Percentiles rank a stretch among this genome's conserved stretches.
Evolutionary conservation across 2,329 filamentous ascomycete genomes (phyloP).

Genomic region (Colletotrichum sp.): DNA sequence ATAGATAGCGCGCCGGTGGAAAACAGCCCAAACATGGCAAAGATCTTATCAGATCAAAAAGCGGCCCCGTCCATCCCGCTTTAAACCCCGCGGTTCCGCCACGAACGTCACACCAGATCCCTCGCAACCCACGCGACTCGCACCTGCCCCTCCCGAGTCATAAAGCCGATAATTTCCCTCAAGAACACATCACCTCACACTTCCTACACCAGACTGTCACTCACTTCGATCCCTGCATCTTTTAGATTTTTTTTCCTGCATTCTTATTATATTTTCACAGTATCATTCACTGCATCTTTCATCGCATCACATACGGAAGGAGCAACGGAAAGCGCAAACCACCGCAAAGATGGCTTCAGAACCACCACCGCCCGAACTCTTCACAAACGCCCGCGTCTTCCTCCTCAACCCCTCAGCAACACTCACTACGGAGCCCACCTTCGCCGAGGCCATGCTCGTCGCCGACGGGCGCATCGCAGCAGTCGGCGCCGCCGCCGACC

Average conservation of each 20-base stretch:
- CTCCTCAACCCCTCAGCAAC: slow-evolving; percentile 8
- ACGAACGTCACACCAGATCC: background rate
- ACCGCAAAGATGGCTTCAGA: background rate
- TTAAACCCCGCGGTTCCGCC: slow-evolving; percentile 13
- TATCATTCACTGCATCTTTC: background rate
- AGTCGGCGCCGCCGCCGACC: slow-evolving; percentile 10
- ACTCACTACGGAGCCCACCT: slow-evolving; percentile 18
- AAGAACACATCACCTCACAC: background rate
- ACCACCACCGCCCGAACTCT: slow-evolving; percentile 5
- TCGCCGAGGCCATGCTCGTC: slow-evolving; percentile 23
- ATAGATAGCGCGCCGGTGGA: background rate
- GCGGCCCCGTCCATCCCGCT: background rate
- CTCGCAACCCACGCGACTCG: background rate
- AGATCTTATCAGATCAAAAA: slow-evolving; percentile 16
- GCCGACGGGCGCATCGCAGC: slow-evolving; percentile 15
- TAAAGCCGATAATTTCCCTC: background rate
- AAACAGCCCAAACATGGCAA: background rate
- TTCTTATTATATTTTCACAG: background rate
- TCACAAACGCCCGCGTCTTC: slow-evolving; percentile 23
- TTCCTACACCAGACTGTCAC: background rate
- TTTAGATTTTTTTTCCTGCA: too few relatives aligned
- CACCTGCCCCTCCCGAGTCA: background rate
- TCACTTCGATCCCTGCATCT: background rate
- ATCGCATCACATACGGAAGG: background rate
- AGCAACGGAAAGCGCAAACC: background rate